Percentiles rank a stretch among this genome's conserved stretches.
Conservation (phyloP, 2,329 filamentous ascomycete genomes). For the Cladosporium sp. region DNA sequence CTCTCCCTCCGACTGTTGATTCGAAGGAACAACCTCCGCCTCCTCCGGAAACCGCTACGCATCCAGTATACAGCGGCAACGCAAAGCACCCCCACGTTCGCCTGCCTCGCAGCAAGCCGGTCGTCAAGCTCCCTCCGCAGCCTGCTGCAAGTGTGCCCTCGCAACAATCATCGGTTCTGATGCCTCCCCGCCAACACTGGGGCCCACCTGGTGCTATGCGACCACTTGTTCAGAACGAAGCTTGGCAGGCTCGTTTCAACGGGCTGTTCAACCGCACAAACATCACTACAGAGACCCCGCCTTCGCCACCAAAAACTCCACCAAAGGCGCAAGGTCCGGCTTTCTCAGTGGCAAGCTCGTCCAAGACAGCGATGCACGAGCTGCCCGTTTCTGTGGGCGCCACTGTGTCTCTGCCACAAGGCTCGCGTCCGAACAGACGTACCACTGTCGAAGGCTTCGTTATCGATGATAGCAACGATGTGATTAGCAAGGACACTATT, state of each 20-base stretch:
- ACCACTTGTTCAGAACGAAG: constrained; percentile 43
- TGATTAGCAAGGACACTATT: constrained; percentile 36
- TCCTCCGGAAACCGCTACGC: constrained; percentile 66
- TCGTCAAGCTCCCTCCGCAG: constrained; percentile 73
- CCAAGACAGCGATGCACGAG: constrained; percentile 63
- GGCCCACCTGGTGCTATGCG: constrained; percentile 30
- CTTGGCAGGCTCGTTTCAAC: constrained; percentile 83
- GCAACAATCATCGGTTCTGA: constrained; percentile 33
- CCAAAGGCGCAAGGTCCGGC: constrained; percentile 43
- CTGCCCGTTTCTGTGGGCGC: constrained; percentile 48
- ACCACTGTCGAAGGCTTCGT: constrained; percentile 18
- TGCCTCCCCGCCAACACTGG: constrained; percentile 34
- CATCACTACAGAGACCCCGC: constrained; percentile 37
- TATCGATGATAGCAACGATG: constrained; percentile 31
- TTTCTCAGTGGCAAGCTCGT: constrained; percentile 56
- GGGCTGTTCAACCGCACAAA: constrained; percentile 63
- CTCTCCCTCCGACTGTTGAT: constrained; percentile 19
- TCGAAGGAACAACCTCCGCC: constrained; percentile 43
- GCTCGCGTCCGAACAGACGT: constrained; percentile 1
- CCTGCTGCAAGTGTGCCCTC: constrained; percentile 35
- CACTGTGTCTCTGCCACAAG: constrained; percentile 64
- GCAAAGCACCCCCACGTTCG: constrained; percentile 61
- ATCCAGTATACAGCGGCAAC: constrained; percentile 69
- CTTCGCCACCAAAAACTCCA: constrained; percentile 35
- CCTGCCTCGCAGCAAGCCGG: constrained; percentile 64